Evolutionary conservation across 495 filamentous ascomycete species (phyloP), one percentile per base, ranked within the genome.

Genomic region (Aspergillus leporis): DNA sequence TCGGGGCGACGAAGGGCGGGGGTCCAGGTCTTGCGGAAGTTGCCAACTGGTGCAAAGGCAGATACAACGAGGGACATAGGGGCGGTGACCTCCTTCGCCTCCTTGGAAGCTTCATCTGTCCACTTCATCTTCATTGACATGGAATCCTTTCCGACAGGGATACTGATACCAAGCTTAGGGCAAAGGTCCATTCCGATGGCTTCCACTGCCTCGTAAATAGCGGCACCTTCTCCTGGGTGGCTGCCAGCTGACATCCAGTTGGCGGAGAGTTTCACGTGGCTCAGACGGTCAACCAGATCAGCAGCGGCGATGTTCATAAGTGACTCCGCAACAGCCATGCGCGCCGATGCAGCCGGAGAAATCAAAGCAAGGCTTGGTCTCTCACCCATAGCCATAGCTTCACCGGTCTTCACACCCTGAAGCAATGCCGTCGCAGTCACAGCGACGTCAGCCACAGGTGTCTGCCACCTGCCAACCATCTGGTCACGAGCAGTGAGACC

Each of bases 91-190:
- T 92, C 91, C 78, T 89, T 96, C 9, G 79, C 70, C 45, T 83
- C 75, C 45, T 85, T 85, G 8, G 81, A 83, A 51, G 86, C 81
- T 40, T 81, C 78, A 55, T 94, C 91, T 64, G 85, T 89, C 95
- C 94, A 98, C 56, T 90, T 89, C 76, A 94, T 93, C 79, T 97
- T 97, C 94, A 98, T 98, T 16, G 91, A 96, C 75, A 94, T 96
- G 5, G 93, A 97, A 70, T 98, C 94, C 76, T 98, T 97, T 51
- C 94, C 94, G 9, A 97, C 94, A 4, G 94, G 95, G 56, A 98
- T 97, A 55, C 88, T 90, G 63, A 98, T 85, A 19, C 91, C 91
- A 36, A 98, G 81, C 65, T 87, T 83, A 21, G 90, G 90, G 67
- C 86, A 89, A 6, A 97, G 76, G n/a, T 93, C 89, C 78, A 96